Evolutionary conservation across 176 grass and related monocot species (phyloP).

Genomic region (Leersia perrieri): DNA sequence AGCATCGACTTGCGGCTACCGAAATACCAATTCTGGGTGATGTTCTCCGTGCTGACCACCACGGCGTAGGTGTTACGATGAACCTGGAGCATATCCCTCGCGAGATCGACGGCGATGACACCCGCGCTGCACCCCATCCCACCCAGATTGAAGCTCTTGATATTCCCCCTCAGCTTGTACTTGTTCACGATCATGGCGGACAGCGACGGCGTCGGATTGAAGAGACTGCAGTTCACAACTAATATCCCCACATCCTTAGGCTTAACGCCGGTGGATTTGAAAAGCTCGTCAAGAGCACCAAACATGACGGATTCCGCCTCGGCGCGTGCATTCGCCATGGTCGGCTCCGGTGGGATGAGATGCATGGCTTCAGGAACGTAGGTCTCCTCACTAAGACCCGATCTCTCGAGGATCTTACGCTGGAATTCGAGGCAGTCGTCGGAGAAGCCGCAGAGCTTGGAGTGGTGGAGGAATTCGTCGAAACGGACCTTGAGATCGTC

Average conservation of each 20-base stretch:
- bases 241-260: slow-evolving; percentile 78
- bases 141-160: slow-evolving; percentile 74
- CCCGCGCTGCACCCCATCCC: slow-evolving; percentile 98
- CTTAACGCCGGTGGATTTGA: slow-evolving; percentile 62
- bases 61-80: slow-evolving; percentile 69
- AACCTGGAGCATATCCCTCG: slow-evolving; percentile 73
- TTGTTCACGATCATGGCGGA: slow-evolving; percentile 92
- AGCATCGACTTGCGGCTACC: slow-evolving; percentile 91
- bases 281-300: slow-evolving; percentile 70
- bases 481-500: slow-evolving; percentile 47
- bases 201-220: slow-evolving; percentile 84
- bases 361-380: slow-evolving; percentile 71
- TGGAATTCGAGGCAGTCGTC: slow-evolving; percentile 77
- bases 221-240: slow-evolving; percentile 91
- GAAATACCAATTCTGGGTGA: slow-evolving; percentile 94
- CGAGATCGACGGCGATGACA: slow-evolving; percentile 78
- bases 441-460: slow-evolving; percentile 61
- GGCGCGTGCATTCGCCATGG: slow-evolving; percentile 73
- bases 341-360: slow-evolving; percentile 56
- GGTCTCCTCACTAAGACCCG: slow-evolving; percentile 90
- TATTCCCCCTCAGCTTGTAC: slow-evolving; percentile 84
- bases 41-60: slow-evolving; percentile 92
- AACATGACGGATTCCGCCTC: slow-evolving; percentile 87
- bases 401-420: slow-evolving; percentile 90
- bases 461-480: slow-evolving; percentile 68